These are phyloP conservation scores for Phytopythium ostracodes DNA, from an alignment of 352 stramenopile genomes.

Conservation along the genomic window DNA sequence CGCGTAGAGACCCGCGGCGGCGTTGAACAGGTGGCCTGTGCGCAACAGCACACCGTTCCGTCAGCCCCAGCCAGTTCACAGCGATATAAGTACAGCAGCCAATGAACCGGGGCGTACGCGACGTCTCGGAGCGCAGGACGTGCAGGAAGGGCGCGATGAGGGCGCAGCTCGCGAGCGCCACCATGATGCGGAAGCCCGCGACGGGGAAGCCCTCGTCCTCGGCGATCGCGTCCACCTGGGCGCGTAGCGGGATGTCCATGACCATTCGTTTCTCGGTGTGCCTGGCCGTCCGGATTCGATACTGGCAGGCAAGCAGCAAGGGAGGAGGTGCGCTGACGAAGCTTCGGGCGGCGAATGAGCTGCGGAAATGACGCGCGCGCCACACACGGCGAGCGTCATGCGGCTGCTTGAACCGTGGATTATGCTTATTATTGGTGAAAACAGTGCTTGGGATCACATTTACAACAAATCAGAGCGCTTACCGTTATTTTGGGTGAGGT, in stretches of 20 bases:
- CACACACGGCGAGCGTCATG: conserved; percentile 2
- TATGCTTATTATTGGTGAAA: conserved; percentile 31
- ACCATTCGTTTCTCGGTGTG: background rate
- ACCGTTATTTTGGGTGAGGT: no score
- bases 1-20: conserved; percentile 48
- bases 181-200: conserved; percentile 72
- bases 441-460: conserved; percentile 2
- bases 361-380: conserved; percentile 14
- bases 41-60: background rate
- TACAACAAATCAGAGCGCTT: conserved; percentile 14
- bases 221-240: conserved; percentile 61
- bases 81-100: background rate
- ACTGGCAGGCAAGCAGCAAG: no score
- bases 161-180: conserved; percentile 62
- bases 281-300: no score
- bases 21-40: conserved; percentile 73
- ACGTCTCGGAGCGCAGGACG: conserved; percentile 43
- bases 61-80: background rate
- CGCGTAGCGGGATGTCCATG: conserved; percentile 53
- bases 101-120: conserved; percentile 57
- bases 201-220: conserved; percentile 71
- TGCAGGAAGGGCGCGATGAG: conserved; percentile 67
- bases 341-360: no score
- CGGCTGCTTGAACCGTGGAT: background rate
- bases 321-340: no score